Evolutionary conservation across 192 early-diverging fungal genomes (phyloP).

Genomic region (Entomortierella beljakovae): DNA sequence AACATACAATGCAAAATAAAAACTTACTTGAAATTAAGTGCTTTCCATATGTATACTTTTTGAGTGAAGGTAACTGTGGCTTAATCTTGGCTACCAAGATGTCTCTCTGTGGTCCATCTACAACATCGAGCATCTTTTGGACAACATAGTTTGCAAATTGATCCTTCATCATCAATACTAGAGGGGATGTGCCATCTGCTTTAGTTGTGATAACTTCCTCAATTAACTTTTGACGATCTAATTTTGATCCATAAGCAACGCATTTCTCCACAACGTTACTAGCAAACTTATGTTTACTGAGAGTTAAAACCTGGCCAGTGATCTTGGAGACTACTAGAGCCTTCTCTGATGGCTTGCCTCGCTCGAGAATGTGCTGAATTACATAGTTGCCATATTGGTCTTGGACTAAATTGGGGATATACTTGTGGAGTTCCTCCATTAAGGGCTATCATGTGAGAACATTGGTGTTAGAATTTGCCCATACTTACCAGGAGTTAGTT

Average conservation of each 20-base stretch:
- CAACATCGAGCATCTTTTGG: slow-evolving; percentile 99
- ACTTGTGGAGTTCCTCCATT: slow-evolving; percentile 95
- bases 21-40: slow-evolving; percentile 84
- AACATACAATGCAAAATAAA: neutral
- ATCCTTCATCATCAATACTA: slow-evolving; percentile 99
- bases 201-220: slow-evolving; percentile 91
- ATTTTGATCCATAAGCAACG: slow-evolving; percentile 90
- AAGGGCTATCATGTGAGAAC: slow-evolving; percentile 68
- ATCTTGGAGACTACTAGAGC: slow-evolving; percentile 89
- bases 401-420: slow-evolving; percentile 92
- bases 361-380: slow-evolving; percentile 98
- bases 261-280: slow-evolving; percentile 99
- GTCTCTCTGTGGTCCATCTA: slow-evolving; percentile 91
- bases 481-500: neutral
- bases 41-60: slow-evolving; percentile 99
- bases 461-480: too few relatives aligned
- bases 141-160: slow-evolving; percentile 99
- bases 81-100: slow-evolving; percentile 91
- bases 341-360: slow-evolving; percentile 91
- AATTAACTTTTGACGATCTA: slow-evolving; percentile 89
- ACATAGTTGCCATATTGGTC: slow-evolving; percentile 99
- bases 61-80: slow-evolving; percentile 90
- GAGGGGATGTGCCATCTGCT: slow-evolving; percentile 86
- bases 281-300: slow-evolving; percentile 99
- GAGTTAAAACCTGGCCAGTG: slow-evolving; percentile 88